Evolutionary conservation across 2,329 filamentous ascomycete genomes (phyloP).

Genomic region (Diatrype stigma): DNA sequence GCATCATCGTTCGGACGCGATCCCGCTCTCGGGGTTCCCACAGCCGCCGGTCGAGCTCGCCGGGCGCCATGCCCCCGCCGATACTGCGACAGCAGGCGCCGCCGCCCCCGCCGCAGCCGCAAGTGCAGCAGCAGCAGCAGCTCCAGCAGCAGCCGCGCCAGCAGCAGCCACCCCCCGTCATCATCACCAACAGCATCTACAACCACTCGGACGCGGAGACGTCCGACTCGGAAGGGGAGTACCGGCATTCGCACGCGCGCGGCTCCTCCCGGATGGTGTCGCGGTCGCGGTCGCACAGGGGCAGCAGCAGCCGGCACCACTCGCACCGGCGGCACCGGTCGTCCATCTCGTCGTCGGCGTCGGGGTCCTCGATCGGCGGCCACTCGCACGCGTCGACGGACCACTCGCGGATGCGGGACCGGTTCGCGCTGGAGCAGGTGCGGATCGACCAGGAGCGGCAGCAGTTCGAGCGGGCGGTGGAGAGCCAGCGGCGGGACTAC

Average conservation of each 20-base stretch:
- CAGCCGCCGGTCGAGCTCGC: conserved; percentile 42
- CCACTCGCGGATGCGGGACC: conserved; percentile 13
- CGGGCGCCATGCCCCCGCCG: conserved; percentile 23
- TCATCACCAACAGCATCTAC: conserved; percentile 56
- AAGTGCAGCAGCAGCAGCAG: conserved; percentile 5
- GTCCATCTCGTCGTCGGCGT: neutral
- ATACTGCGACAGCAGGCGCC: too few species aligned
- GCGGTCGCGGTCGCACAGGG: conserved; percentile 20
- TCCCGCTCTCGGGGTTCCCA: conserved; percentile 36
- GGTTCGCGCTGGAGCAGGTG: conserved; percentile 26
- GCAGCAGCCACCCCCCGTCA: conserved; percentile 38
- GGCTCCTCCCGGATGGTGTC: conserved; percentile 11
- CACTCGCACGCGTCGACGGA: too few species aligned
- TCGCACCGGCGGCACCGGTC: conserved; percentile 16
- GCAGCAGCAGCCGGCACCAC: too few species aligned
- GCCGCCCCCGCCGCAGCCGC: too few species aligned
- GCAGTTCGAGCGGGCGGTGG: conserved; percentile 34
- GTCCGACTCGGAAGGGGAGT: conserved; percentile 40
- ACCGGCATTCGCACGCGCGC: conserved; percentile 27
- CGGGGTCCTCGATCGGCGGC: conserved; percentile 14
- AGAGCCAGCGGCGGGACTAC: conserved; percentile 35
- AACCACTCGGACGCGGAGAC: conserved; percentile 35
- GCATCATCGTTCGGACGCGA: conserved; percentile 41
- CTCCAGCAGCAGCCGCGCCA: conserved; percentile 25
- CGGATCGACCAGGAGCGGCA: conserved; percentile 28